Percentiles rank a stretch among this genome's conserved stretches.
phyloP scores from a whole-genome alignment of 2,329 filamentous ascomycete species.

The Didymella glomerata region DNA sequence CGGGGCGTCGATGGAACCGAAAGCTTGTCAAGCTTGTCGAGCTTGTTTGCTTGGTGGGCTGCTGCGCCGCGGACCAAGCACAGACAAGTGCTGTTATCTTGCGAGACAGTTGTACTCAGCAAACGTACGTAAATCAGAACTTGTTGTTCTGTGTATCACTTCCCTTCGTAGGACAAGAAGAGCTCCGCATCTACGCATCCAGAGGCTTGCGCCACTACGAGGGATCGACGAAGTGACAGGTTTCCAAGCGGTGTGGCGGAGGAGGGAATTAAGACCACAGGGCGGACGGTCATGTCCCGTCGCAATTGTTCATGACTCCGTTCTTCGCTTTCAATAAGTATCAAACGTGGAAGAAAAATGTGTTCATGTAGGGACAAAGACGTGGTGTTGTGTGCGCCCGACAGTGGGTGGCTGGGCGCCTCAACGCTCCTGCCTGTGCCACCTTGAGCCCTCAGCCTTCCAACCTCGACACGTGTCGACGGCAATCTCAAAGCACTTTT shows the following conservation, averaged over 20 bases:
- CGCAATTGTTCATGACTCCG: neutral
- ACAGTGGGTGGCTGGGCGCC: neutral
- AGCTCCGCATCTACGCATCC: neutral
- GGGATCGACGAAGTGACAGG: neutral
- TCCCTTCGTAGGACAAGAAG: neutral
- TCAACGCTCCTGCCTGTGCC: neutral
- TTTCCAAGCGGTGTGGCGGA: neutral
- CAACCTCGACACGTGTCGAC: neutral
- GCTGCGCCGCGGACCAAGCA: neutral
- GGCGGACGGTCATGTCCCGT: neutral
- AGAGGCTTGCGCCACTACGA: constrained; percentile 1
- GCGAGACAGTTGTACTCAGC: neutral
- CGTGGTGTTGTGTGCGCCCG: neutral
- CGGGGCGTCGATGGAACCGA: constrained; percentile 3
- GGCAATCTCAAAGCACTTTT: neutral
- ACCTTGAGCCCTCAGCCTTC: neutral
- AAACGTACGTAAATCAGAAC: neutral
- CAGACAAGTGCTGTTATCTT: neutral
- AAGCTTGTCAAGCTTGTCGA: constrained; percentile 11
- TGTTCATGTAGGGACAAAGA: neutral
- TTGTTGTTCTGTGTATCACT: neutral
- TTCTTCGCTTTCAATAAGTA: neutral
- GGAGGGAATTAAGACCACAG: neutral
- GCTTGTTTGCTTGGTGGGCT: constrained; percentile 7
- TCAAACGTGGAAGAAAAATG: neutral